phyloP scores from a whole-genome alignment of 129 eudicot genomes.

The Flaveria linearis region DNA sequence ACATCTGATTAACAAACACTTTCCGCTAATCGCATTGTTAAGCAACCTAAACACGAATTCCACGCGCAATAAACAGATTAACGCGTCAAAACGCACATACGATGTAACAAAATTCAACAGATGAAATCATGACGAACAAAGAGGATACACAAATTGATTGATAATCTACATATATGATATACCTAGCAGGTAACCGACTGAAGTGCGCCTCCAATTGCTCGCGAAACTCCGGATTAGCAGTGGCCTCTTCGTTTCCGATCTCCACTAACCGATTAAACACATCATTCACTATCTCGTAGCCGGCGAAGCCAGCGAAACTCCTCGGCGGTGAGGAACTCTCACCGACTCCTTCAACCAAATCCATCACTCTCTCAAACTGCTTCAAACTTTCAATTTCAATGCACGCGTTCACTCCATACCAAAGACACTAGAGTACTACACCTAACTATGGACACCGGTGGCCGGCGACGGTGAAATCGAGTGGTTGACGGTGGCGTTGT shows the following conservation, averaged over 20 bases:
- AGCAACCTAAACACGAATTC: conserved; percentile 31
- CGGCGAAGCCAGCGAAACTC: conserved; percentile 45
- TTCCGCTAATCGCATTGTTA: conserved; percentile 34
- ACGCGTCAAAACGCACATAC: conserved; percentile 12
- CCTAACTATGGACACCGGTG: conserved; percentile 13
- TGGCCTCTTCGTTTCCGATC: conserved; percentile 55
- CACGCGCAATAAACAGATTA: conserved; percentile 13
- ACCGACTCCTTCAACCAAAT: conserved; percentile 81
- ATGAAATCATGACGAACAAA: not conserved
- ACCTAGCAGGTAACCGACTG: conserved; percentile 79
- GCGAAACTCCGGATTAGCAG: conserved; percentile 56
- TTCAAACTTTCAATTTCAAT: conserved; percentile 1
- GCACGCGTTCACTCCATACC: conserved; percentile 16
- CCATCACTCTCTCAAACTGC: conserved; percentile 47
- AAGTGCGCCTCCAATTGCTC: conserved; percentile 76
- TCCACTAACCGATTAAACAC: conserved; percentile 74
- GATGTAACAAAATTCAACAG: not conserved
- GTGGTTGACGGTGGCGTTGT: not conserved
- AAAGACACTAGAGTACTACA: not conserved
- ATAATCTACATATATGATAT: not conserved
- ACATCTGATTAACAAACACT: conserved; percentile 21
- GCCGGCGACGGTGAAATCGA: conserved; percentile 24
- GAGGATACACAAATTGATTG: not conserved
- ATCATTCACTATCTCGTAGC: conserved; percentile 56
- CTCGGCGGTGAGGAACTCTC: conserved; percentile 90